Evolutionary conservation across 352 stramenopile genomes (phyloP).

Genomic region (Phytopythium oedochilum): DNA sequence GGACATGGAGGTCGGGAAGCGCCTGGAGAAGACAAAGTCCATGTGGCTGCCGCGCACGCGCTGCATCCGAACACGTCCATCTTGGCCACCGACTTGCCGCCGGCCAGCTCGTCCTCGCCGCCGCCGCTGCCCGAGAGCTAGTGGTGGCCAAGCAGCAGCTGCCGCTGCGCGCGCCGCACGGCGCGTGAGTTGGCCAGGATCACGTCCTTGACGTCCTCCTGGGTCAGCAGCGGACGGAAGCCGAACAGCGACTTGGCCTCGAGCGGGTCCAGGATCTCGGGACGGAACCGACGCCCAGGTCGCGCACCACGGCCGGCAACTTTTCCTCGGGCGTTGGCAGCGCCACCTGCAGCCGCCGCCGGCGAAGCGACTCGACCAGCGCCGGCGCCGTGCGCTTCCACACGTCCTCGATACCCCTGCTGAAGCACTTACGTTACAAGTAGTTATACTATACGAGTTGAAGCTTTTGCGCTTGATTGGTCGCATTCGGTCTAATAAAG

Average conservation of each 20-base stretch:
- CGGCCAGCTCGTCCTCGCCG: neutral
- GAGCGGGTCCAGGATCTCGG: slow-evolving; percentile 21
- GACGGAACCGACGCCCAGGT: too few relatives aligned
- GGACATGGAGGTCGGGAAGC: slow-evolving; percentile 23
- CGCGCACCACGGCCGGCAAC: too few relatives aligned
- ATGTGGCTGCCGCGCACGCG: slow-evolving; percentile 34
- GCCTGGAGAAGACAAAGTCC: slow-evolving; percentile 42
- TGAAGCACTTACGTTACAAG: too few relatives aligned
- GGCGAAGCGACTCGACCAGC: too few relatives aligned
- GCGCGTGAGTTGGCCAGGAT: slow-evolving; percentile 30
- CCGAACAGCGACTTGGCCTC: slow-evolving; percentile 36
- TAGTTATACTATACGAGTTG: too few relatives aligned
- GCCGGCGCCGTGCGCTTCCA: too few relatives aligned
- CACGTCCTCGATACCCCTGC: too few relatives aligned
- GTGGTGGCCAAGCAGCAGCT: slow-evolving; percentile 14
- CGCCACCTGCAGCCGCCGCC: too few relatives aligned
- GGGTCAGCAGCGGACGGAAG: slow-evolving; percentile 21
- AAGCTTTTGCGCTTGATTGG: too few relatives aligned
- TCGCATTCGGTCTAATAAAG: too few relatives aligned
- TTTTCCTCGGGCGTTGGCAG: too few relatives aligned
- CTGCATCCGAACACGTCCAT: slow-evolving; percentile 44
- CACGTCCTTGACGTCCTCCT: slow-evolving; percentile 31
- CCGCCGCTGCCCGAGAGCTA: slow-evolving; percentile 3
- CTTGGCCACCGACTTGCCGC: neutral
- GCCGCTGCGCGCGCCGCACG: slow-evolving; percentile 25